These are phyloP conservation scores for Crithidia thermophila DNA, from an alignment of 208 protist genomes.

Conservation along the genomic window DNA sequence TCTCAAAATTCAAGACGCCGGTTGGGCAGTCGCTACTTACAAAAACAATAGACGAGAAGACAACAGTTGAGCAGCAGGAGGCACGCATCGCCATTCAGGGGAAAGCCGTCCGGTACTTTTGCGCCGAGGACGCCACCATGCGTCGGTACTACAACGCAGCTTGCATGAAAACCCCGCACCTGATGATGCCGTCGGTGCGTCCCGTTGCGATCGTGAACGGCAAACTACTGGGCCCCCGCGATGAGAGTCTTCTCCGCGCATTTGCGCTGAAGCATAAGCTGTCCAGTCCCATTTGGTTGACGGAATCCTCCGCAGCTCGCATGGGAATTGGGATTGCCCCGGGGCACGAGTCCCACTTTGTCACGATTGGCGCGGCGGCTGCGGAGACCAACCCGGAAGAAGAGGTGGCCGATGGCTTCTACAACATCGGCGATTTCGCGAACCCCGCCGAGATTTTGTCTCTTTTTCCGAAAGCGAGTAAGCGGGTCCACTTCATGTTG, in stretches of 20 bases:
- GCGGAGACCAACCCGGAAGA: conserved; percentile 54
- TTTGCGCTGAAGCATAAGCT: conserved; percentile 86
- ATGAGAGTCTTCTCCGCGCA: conserved; percentile 72
- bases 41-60: conserved; percentile 4
- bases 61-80: not conserved
- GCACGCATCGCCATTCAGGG: conserved; percentile 8
- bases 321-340: conserved; percentile 73
- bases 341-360: conserved; percentile 60
- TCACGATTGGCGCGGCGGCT: conserved; percentile 63
- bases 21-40: conserved; percentile 35
- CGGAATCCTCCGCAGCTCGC: conserved; percentile 42
- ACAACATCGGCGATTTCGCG: conserved; percentile 86
- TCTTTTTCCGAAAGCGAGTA: conserved; percentile 85
- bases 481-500: conserved; percentile 86
- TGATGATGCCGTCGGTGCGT: conserved; percentile 76
- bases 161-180: conserved; percentile 74
- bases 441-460: conserved; percentile 74
- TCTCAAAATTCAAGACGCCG: conserved; percentile 29
- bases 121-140: conserved; percentile 84
- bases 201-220: conserved; percentile 86
- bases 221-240: conserved; percentile 70
- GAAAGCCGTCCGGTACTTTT: conserved; percentile 46
- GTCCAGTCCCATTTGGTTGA: conserved; percentile 91
- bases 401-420: conserved; percentile 71
- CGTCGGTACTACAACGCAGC: conserved; percentile 87